These are phyloP conservation scores for Nemania sp. DNA, from an alignment of 2,329 filamentous ascomycete genomes.

Conservation along the genomic window DNA sequence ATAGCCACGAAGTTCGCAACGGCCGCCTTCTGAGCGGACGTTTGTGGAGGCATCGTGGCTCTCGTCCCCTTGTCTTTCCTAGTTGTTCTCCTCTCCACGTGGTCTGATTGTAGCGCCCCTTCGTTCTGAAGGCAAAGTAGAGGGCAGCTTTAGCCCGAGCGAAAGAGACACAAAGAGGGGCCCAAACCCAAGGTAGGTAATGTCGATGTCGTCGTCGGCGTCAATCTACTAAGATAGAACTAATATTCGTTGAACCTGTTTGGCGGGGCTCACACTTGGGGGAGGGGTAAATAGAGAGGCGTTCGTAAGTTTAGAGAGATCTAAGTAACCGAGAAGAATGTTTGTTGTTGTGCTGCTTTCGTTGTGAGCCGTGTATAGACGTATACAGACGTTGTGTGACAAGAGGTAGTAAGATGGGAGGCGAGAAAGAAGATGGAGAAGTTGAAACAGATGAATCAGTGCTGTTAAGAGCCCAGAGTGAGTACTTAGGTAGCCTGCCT, in stretches of 20 bases:
- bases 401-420: background rate
- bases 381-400: background rate
- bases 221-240: background rate
- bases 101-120: too few species aligned
- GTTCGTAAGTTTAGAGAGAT: background rate
- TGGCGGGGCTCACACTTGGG: background rate
- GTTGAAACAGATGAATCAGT: background rate
- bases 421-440: background rate
- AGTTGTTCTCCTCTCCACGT: background rate
- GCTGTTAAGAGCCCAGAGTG: background rate
- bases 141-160: too few species aligned
- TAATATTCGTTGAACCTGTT: background rate
- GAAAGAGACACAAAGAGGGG: background rate
- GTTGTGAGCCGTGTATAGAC: background rate
- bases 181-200: background rate
- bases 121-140: too few species aligned
- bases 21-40: constrained; percentile 46
- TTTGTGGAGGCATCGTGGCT: constrained; percentile 45
- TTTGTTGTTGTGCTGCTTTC: background rate
- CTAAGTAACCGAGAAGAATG: background rate
- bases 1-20: constrained; percentile 48
- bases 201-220: background rate
- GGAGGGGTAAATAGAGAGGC: background rate
- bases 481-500: background rate
- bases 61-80: background rate